phyloP scores from a whole-genome alignment of 2,329 filamentous ascomycete genomes.

The Coniochaeta sp. region DNA sequence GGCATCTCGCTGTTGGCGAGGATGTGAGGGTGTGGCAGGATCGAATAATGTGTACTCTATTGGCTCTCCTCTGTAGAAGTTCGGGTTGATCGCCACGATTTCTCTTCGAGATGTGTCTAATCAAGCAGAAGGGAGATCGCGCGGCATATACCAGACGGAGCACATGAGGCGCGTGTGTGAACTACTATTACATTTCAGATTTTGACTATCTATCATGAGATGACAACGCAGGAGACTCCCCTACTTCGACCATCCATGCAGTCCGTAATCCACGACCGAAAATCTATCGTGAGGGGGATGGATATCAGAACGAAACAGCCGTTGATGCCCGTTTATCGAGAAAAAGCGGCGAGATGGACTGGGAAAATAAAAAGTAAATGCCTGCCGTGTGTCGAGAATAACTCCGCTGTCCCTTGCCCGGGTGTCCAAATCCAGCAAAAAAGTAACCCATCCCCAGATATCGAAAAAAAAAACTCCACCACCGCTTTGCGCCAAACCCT shows the following conservation, averaged over 20 bases:
- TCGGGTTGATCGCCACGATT: too few species aligned
- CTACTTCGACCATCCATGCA: background rate
- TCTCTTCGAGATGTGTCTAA: too few species aligned
- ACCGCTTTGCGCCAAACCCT: background rate
- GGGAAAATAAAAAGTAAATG: too few species aligned
- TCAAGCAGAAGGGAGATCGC: too few species aligned
- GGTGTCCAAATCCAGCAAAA: background rate
- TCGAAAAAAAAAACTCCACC: background rate
- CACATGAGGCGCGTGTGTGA: background rate
- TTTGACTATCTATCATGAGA: background rate
- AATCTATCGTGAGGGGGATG: background rate
- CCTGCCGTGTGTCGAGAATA: background rate
- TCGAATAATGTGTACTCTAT: too few species aligned
- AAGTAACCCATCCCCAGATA: background rate
- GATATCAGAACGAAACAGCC: background rate
- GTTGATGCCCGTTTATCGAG: background rate
- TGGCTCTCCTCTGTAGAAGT: too few species aligned
- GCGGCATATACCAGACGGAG: background rate
- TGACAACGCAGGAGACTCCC: background rate
- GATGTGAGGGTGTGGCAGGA: slow-evolving; percentile 24
- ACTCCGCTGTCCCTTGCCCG: background rate
- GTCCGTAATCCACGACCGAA: background rate
- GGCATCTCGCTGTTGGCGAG: slow-evolving; percentile 40
- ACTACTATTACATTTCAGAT: background rate
- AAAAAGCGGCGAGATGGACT: background rate